A percentile compares a stretch with the other conserved stretches of the same genome.
phyloP scores from a whole-genome alignment of 2,329 filamentous ascomycete species.

The Scolecobasidium constrictum region DNA sequence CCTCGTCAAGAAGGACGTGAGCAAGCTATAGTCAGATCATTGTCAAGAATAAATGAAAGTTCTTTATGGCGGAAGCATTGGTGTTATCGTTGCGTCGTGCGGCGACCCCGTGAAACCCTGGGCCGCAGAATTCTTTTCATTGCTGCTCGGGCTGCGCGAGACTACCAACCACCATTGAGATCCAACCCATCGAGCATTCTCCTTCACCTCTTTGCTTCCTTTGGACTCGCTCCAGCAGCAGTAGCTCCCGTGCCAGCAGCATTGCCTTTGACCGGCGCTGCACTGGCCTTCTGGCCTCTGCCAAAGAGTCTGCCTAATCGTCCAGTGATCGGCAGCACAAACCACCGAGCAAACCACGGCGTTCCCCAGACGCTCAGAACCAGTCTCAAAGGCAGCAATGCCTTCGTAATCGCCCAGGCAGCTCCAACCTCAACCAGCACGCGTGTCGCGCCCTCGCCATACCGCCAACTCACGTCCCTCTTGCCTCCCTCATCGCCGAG shows the following conservation, averaged over 20 bases:
- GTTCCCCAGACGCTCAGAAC: conserved; percentile 75
- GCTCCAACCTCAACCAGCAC: conserved; percentile 63
- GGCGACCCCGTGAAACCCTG: too few species aligned
- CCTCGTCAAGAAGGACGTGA: conserved; percentile 38
- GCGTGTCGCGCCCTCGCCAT: conserved; percentile 37
- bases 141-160: too few species aligned
- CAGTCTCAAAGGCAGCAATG: conserved; percentile 66
- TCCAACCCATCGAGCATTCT: too few species aligned
- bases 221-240: neutral
- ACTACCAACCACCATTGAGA: too few species aligned
- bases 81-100: too few species aligned
- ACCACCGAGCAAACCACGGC: conserved; percentile 74
- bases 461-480: conserved; percentile 20
- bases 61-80: too few species aligned
- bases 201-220: neutral
- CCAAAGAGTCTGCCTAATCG: neutral
- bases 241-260: neutral
- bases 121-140: neutral
- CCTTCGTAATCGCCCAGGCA: conserved; percentile 85
- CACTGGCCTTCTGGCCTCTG: conserved; percentile 1
- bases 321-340: conserved; percentile 36
- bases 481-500: conserved; percentile 47
- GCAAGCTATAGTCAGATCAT: conserved; percentile 10
- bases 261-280: neutral
- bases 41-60: neutral